Percentiles rank a stretch among this genome's conserved stretches.
Evolutionary conservation across 768 basidiomycete species (phyloP).

Genomic region (Auricularia sp.): DNA sequence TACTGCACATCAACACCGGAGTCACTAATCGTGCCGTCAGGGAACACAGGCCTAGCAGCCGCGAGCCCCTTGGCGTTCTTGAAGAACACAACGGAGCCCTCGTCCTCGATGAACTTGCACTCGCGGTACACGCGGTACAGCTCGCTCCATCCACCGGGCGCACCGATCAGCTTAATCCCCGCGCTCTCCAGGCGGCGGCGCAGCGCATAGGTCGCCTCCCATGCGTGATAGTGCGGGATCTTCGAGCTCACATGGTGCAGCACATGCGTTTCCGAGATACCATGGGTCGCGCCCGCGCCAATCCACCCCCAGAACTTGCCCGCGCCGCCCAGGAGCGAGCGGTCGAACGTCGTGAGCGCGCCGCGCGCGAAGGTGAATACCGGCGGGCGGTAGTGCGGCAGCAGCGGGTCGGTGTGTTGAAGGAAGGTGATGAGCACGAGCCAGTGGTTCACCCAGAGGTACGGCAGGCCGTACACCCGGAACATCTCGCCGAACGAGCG

Average conservation of each 20-base stretch:
- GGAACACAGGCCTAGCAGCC: slow-evolving; percentile 52
- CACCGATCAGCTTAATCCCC: slow-evolving; percentile 56
- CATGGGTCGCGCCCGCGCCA: slow-evolving; percentile 76
- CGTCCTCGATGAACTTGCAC: slow-evolving; percentile 95
- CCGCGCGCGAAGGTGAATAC: slow-evolving; percentile 93
- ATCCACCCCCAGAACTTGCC: slow-evolving; percentile 78
- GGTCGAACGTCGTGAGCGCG: slow-evolving; percentile 86
- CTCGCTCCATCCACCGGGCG: slow-evolving; percentile 73
- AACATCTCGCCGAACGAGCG: slow-evolving; percentile 66
- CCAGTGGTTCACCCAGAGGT: slow-evolving; percentile 94
- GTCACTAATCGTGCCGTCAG: slow-evolving; percentile 50
- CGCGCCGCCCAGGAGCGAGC: slow-evolving; percentile 65
- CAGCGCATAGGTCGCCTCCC: slow-evolving; percentile 85
- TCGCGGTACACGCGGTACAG: slow-evolving; percentile 65
- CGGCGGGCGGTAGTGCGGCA: slow-evolving; percentile 85
- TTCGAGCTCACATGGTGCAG: slow-evolving; percentile 88
- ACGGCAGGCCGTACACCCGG: slow-evolving; percentile 76
- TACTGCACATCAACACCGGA: slow-evolving; percentile 52
- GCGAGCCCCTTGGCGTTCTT: slow-evolving; percentile 80
- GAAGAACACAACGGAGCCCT: slow-evolving; percentile 84
- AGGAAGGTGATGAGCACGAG: slow-evolving; percentile 93
- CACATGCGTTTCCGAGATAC: slow-evolving; percentile 91
- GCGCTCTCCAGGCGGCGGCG: slow-evolving; percentile 58
- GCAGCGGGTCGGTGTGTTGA: slow-evolving; percentile 92
- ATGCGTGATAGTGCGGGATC: slow-evolving; percentile 93